Conservation (phyloP, 73 alveolate genomes). For the Breviolum minutum region DNA sequence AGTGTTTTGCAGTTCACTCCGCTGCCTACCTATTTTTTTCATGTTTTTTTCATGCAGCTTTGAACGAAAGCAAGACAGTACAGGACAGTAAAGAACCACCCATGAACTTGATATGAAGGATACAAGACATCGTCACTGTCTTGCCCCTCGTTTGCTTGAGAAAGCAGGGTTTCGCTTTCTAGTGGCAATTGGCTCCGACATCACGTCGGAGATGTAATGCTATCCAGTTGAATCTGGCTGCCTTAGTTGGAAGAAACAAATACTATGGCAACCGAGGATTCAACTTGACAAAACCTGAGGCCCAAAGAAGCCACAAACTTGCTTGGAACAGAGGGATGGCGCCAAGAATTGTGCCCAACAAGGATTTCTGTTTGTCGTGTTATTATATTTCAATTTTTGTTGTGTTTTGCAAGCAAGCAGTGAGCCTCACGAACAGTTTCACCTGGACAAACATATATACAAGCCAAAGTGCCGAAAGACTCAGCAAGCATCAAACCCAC, state of each 20-base stretch:
- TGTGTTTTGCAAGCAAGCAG: too few species aligned
- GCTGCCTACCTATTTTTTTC: background rate
- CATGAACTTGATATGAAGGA: too few species aligned
- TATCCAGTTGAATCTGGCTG: background rate
- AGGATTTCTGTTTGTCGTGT: too few species aligned
- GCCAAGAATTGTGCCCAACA: too few species aligned
- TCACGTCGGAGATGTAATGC: background rate
- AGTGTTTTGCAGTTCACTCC: background rate
- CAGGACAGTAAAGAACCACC: too few species aligned
- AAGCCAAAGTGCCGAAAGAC: conserved; percentile 22
- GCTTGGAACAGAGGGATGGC: background rate
- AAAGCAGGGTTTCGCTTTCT: too few species aligned
- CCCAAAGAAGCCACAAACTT: background rate
- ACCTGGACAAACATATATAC: background rate
- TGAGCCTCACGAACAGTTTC: conserved; percentile 1
- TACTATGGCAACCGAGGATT: background rate
- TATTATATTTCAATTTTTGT: too few species aligned
- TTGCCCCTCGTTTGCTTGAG: too few species aligned
- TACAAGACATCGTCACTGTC: too few species aligned
- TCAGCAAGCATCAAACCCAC: background rate
- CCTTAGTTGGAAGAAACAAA: background rate
- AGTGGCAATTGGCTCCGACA: too few species aligned
- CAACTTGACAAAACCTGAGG: background rate
- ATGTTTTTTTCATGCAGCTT: background rate
- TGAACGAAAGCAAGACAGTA: too few species aligned